These are phyloP conservation scores for Ceratocystis destructans DNA, from an alignment of 2,329 filamentous ascomycete genomes.

Conservation along the genomic window DNA sequence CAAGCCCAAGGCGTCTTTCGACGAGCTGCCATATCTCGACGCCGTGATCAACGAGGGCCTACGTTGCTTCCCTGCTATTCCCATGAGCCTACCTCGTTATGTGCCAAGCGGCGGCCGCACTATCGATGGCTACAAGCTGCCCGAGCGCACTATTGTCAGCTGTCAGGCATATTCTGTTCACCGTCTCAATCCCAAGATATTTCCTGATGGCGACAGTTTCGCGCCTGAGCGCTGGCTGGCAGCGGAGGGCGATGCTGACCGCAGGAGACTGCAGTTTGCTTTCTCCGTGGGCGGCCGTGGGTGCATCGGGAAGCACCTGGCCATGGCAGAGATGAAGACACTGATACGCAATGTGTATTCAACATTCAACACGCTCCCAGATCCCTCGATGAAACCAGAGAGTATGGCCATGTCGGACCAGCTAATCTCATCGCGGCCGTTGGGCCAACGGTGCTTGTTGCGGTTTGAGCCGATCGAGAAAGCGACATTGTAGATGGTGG, in stretches of 20 bases:
- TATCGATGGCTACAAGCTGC: slow-evolving; percentile 43
- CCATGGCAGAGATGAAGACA: slow-evolving; percentile 54
- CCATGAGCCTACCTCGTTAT: slow-evolving; percentile 51
- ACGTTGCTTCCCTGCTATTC: slow-evolving; percentile 49
- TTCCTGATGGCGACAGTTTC: slow-evolving; percentile 64
- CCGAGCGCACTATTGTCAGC: slow-evolving; percentile 42
- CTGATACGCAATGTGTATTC: slow-evolving; percentile 50
- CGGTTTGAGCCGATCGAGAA: slow-evolving; percentile 30
- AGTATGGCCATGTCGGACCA: slow-evolving; percentile 54
- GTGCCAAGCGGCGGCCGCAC: slow-evolving; percentile 40
- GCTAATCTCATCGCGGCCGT: slow-evolving; percentile 50
- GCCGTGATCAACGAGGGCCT: slow-evolving; percentile 50
- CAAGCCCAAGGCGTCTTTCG: slow-evolving; percentile 30
- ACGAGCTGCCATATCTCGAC: slow-evolving; percentile 45
- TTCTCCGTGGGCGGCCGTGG: slow-evolving; percentile 53
- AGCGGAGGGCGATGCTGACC: slow-evolving; percentile 57
- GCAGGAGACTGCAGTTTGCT: slow-evolving; percentile 48
- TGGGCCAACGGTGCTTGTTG: slow-evolving; percentile 45
- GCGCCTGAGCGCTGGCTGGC: slow-evolving; percentile 74
- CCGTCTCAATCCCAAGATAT: slow-evolving; percentile 49
- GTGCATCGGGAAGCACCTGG: slow-evolving; percentile 53
- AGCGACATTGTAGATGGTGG: slow-evolving; percentile 15
- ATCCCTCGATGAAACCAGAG: slow-evolving; percentile 38
- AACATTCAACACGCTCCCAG: slow-evolving; percentile 41
- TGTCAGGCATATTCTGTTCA: slow-evolving; percentile 49